These are phyloP conservation scores for Aspergillus intermedius DNA, from an alignment of 2,329 filamentous ascomycete genomes.

Conservation along the genomic window DNA sequence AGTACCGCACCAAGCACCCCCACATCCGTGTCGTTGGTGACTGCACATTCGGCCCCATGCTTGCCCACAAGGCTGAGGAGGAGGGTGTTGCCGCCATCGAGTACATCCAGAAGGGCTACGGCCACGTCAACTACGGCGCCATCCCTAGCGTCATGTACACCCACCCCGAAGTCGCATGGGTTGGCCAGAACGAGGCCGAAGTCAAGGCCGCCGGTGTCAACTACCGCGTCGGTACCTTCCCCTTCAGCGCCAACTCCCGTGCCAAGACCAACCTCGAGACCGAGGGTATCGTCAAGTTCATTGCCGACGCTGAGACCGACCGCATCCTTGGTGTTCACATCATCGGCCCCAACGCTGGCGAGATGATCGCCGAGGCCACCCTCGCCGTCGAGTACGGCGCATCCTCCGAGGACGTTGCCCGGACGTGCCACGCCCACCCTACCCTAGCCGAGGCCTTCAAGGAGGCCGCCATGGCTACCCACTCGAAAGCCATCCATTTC, in stretches of 20 bases:
- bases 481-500: conserved; percentile 92
- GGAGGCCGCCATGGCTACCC: conserved; percentile 97
- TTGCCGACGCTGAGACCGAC: conserved; percentile 93
- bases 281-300: conserved; percentile 94
- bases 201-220: conserved; percentile 83
- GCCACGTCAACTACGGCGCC: conserved; percentile 96
- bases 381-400: conserved; percentile 95
- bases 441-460: conserved; percentile 97
- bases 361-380: conserved; percentile 98
- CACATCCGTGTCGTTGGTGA: conserved; percentile 97
- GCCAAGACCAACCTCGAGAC: conserved; percentile 98
- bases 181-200: conserved; percentile 94
- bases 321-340: conserved; percentile 94
- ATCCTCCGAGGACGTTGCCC: conserved; percentile 85
- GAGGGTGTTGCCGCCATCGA: conserved; percentile 92
- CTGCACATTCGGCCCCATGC: conserved; percentile 95
- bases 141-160: conserved; percentile 99
- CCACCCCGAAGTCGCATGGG: conserved; percentile 96
- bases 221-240: conserved; percentile 91
- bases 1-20: conserved; percentile 95
- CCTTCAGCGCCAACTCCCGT: conserved; percentile 95
- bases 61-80: conserved; percentile 98
- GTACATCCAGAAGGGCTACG: conserved; percentile 96
- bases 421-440: conserved; percentile 94
- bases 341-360: conserved; percentile 88